Evolutionary conservation across 768 basidiomycete genomes (phyloP).

Genomic region (Gloeopeniophorella convolvens): DNA sequence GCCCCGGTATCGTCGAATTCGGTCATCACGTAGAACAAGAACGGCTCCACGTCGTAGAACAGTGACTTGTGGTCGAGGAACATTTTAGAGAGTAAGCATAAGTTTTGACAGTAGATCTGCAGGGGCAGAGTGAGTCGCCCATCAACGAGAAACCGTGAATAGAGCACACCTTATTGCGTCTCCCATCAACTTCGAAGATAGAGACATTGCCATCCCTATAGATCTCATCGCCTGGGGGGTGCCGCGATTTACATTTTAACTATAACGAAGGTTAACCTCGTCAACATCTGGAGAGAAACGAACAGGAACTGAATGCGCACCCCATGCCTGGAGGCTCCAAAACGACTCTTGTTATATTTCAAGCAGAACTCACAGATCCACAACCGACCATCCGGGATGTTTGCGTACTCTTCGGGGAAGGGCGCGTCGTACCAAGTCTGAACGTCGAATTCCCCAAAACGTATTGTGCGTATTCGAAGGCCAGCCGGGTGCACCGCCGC

Average conservation of each 20-base stretch:
- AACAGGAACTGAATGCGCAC: slow-evolving; percentile 46
- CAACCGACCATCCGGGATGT: slow-evolving; percentile 82
- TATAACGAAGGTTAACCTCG: slow-evolving; percentile 27
- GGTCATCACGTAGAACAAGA: slow-evolving; percentile 97
- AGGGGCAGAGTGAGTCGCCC: neutral
- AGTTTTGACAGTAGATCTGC: slow-evolving; percentile 97
- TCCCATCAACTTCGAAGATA: slow-evolving; percentile 96
- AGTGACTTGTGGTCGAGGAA: slow-evolving; percentile 98
- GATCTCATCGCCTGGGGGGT: slow-evolving; percentile 98
- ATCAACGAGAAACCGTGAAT: neutral
- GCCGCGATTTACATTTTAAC: slow-evolving; percentile 92
- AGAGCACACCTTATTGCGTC: slow-evolving; percentile 80
- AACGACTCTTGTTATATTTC: slow-evolving; percentile 95
- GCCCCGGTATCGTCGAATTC: slow-evolving; percentile 86
- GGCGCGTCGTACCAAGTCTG: slow-evolving; percentile 99
- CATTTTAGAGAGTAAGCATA: slow-evolving; percentile 97
- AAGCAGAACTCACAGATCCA: slow-evolving; percentile 99
- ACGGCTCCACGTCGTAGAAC: slow-evolving; percentile 99
- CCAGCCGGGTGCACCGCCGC: slow-evolving; percentile 24
- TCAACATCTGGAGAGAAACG: neutral
- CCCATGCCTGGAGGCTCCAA: slow-evolving; percentile 78
- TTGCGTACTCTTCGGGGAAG: slow-evolving; percentile 95
- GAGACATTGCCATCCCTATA: slow-evolving; percentile 86
- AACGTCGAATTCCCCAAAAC: slow-evolving; percentile 88
- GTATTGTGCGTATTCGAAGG: slow-evolving; percentile 78